These are phyloP conservation scores for Umbilicus rupestris DNA, from an alignment of 164 flowering plant species.

Conservation along the genomic window DNA sequence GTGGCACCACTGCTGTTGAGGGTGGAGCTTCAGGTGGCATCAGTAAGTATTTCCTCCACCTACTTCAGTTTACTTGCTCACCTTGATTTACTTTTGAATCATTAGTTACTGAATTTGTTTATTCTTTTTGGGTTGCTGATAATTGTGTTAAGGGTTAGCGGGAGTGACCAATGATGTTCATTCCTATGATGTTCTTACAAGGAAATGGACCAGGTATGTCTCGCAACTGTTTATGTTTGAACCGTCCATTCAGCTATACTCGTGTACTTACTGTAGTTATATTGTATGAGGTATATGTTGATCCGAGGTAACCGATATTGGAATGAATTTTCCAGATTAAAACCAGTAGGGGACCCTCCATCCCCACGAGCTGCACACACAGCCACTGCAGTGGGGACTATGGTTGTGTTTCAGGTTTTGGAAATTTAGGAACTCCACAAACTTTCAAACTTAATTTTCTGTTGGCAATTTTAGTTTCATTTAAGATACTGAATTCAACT, in stretches of 20 bases:
- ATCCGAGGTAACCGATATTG: background rate
- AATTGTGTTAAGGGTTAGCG: conserved; percentile 51
- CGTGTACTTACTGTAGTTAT: no score
- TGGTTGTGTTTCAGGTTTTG: conserved; percentile 97
- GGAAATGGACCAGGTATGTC: conserved; percentile 78
- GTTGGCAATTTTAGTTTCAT: background rate
- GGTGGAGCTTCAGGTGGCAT: conserved; percentile 77
- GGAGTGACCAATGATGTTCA: conserved; percentile 91
- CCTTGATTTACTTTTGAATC: background rate
- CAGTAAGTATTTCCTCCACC: conserved; percentile 24
- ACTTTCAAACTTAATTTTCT: background rate
- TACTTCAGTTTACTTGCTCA: background rate
- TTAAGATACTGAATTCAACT: background rate
- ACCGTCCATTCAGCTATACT: no score
- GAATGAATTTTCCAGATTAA: conserved; percentile 34
- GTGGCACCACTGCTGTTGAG: conserved; percentile 96
- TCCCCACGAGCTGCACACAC: conserved; percentile 99
- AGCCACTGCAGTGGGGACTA: conserved; percentile 90
- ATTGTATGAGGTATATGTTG: background rate
- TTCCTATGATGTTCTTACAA: conserved; percentile 71
- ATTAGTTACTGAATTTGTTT: no score
- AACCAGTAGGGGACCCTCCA: conserved; percentile 89
- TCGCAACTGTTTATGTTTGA: no score
- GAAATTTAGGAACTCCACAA: background rate
- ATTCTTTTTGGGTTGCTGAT: background rate